A percentile compares a stretch with the other conserved stretches of the same genome.
Conservation (phyloP, 176 grass and related monocot species). For the Poa annua region DNA sequence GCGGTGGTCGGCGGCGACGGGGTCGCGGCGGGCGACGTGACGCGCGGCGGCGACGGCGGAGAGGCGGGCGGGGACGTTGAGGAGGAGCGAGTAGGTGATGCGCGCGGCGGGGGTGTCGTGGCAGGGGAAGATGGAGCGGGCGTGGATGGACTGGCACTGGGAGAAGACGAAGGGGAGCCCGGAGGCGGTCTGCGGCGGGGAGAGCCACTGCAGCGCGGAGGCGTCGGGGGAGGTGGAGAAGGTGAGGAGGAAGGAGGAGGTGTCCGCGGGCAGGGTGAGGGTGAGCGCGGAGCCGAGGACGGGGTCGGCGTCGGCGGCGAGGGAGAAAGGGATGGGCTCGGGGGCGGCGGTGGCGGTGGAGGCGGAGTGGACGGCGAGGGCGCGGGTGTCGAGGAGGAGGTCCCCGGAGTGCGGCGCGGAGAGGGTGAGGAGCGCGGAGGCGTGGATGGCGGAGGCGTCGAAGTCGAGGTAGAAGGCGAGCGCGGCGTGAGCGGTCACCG, state of each 20-base stretch:
- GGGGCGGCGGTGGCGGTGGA: slow-evolving; percentile 42
- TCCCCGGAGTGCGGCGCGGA: slow-evolving; percentile 60
- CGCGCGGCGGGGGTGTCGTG: slow-evolving; percentile 84
- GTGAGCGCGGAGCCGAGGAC: slow-evolving; percentile 71
- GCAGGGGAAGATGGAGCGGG: slow-evolving; percentile 89
- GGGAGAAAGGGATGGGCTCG: slow-evolving; percentile 56
- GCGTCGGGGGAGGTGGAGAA: slow-evolving; percentile 61
- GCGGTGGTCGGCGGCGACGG: slow-evolving; percentile 51
- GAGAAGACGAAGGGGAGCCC: slow-evolving; percentile 76
- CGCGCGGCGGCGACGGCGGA: slow-evolving; percentile 81
- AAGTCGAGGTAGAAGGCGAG: slow-evolving; percentile 94
- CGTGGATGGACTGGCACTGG: slow-evolving; percentile 94
- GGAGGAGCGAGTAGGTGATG: slow-evolving; percentile 66
- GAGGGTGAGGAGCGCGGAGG: slow-evolving; percentile 64
- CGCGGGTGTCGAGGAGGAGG: slow-evolving; percentile 70
- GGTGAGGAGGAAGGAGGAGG: slow-evolving; percentile 57
- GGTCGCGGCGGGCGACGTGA: slow-evolving; percentile 62
- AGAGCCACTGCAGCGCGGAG: slow-evolving; percentile 69
- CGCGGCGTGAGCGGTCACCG: slow-evolving; percentile 50
- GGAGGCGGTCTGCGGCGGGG: slow-evolving; percentile 58
- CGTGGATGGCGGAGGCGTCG: slow-evolving; percentile 60
- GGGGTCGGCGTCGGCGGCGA: slow-evolving; percentile 49
- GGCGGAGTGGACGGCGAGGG: slow-evolving; percentile 56
- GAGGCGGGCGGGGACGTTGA: slow-evolving; percentile 75
- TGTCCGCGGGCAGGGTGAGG: slow-evolving; percentile 56